Evolutionary conservation across 371 early-diverging fungal genomes (phyloP).

Genomic region (Phascolomyces articulosus): DNA sequence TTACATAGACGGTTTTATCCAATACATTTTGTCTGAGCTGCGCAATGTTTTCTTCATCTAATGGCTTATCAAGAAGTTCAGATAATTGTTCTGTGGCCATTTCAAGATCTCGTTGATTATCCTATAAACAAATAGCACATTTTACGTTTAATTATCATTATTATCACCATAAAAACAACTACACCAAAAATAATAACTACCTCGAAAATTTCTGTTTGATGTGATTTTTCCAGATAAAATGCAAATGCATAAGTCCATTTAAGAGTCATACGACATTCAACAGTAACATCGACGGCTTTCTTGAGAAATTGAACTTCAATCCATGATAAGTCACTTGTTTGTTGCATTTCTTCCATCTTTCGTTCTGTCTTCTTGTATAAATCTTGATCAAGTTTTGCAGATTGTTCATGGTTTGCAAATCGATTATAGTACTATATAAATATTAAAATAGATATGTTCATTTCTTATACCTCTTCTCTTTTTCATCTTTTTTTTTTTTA

Average conservation of each 20-base stretch:
- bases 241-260: conserved; percentile 96
- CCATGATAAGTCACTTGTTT: conserved; percentile 84
- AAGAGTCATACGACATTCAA: conserved; percentile 80
- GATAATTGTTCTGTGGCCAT: conserved; percentile 93
- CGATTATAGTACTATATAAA: conserved; percentile 84
- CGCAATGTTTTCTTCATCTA: conserved; percentile 76
- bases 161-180: no score
- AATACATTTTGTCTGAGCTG: conserved; percentile 80
- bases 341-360: conserved; percentile 93
- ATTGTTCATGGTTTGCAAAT: conserved; percentile 93
- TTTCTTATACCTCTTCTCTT: no score
- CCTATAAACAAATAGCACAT: conserved; percentile 39
- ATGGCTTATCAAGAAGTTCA: conserved; percentile 86
- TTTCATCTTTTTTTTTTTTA: no score
- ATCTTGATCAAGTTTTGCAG: conserved; percentile 83
- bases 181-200: no score
- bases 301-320: conserved; percentile 96
- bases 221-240: conserved; percentile 79
- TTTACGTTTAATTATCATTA: no score
- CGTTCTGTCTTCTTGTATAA: conserved; percentile 81
- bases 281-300: conserved; percentile 83
- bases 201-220: conserved; percentile 86
- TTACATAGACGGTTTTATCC: conserved; percentile 86
- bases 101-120: conserved; percentile 96
- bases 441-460: no score